These are phyloP conservation scores for Colletotrichum sp. DNA, from an alignment of 2,329 filamentous ascomycete species.

Conservation along the genomic window DNA sequence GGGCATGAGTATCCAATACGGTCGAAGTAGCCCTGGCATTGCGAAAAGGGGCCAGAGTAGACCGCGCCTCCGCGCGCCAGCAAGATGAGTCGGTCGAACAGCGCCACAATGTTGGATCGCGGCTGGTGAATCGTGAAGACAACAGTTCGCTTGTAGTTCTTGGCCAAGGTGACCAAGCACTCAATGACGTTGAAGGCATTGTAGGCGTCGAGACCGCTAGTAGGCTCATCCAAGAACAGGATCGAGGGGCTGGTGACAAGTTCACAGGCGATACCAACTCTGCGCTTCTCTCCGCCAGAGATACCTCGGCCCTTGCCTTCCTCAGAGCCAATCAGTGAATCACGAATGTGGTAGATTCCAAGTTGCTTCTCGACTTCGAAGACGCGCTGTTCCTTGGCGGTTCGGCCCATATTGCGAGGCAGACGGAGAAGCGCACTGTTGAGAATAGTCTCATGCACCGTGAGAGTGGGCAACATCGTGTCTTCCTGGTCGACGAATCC, in stretches of 20 bases:
- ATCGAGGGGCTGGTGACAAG: constrained; percentile 97
- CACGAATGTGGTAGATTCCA: constrained; percentile 90
- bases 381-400: constrained; percentile 89
- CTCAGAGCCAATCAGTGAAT: constrained; percentile 95
- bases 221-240: constrained; percentile 95
- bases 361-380: constrained; percentile 95
- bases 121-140: constrained; percentile 99
- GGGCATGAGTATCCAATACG: constrained; percentile 91
- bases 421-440: constrained; percentile 91
- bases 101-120: constrained; percentile 94
- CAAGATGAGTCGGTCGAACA: constrained; percentile 93
- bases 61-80: constrained; percentile 89
- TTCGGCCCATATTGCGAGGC: constrained; percentile 87
- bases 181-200: constrained; percentile 99
- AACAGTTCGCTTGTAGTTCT: constrained; percentile 95
- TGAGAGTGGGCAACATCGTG: constrained; percentile 93
- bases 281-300: constrained; percentile 93
- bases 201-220: constrained; percentile 92
- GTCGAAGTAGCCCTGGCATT: constrained; percentile 93
- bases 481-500: constrained; percentile 99
- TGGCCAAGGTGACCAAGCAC: constrained; percentile 91
- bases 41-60: constrained; percentile 88
- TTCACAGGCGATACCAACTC: constrained; percentile 96
- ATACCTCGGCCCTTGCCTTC: constrained; percentile 94
- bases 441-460: constrained; percentile 96